Percentiles rank a stretch among this genome's conserved stretches.
phyloP scores from a whole-genome alignment of 164 flowering plant species.

The Stephania yunnanensis region DNA sequence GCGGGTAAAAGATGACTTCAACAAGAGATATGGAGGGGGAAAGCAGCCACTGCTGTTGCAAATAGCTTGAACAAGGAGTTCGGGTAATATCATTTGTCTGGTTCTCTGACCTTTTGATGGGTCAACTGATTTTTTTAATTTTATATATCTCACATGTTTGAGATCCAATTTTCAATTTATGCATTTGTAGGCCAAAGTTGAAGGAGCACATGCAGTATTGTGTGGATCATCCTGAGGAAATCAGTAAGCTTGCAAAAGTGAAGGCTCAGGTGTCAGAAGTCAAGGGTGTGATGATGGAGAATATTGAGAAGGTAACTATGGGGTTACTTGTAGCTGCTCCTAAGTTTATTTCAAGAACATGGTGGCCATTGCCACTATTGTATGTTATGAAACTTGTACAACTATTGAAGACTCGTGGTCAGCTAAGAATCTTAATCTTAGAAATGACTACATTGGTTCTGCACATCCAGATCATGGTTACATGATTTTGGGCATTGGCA shows the following conservation, averaged over 20 bases:
- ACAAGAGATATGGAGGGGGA: conserved; percentile 57
- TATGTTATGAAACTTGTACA: background rate
- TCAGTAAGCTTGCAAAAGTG: conserved; percentile 78
- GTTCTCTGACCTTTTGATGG: background rate
- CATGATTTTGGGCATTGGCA: background rate
- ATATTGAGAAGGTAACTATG: conserved; percentile 70
- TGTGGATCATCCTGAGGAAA: conserved; percentile 84
- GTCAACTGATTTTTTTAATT: background rate
- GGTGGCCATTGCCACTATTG: background rate
- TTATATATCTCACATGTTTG: background rate
- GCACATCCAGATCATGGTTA: background rate
- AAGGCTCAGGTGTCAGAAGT: conserved; percentile 93
- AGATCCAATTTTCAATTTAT: background rate
- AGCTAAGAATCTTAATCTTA: background rate
- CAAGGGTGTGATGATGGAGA: conserved; percentile 94
- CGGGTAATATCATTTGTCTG: conserved; percentile 37
- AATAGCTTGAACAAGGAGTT: conserved; percentile 67
- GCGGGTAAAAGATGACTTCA: conserved; percentile 41
- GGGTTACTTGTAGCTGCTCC: background rate
- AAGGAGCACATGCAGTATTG: conserved; percentile 93
- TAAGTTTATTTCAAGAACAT: background rate
- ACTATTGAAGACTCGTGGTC: background rate
- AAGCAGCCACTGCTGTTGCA: conserved; percentile 66
- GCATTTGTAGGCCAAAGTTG: conserved; percentile 51
- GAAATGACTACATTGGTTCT: background rate